Conservation (phyloP, 1,284 basidiomycete species). For the Heterobasidion annosum region DNA sequence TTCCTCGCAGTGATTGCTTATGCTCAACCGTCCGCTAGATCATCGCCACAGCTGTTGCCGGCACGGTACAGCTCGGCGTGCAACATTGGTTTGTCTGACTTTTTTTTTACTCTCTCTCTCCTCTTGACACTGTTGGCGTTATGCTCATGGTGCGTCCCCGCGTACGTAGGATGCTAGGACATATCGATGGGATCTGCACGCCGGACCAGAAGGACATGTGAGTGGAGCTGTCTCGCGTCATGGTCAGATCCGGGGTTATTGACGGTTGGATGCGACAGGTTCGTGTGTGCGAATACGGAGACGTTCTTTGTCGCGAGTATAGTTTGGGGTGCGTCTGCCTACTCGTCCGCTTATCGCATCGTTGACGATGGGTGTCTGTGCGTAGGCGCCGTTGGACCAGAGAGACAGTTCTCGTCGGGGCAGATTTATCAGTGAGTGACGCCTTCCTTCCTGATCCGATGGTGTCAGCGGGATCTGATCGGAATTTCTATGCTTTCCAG, state of each 20-base stretch:
- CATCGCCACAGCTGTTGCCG: conserved; percentile 52
- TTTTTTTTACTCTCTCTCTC: no score
- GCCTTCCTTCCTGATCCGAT: not conserved
- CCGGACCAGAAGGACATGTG: conserved; percentile 33
- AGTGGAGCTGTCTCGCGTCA: conserved; percentile 3
- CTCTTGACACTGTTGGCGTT: not conserved
- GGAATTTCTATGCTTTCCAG: conserved; percentile 2
- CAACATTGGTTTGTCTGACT: conserved; percentile 39
- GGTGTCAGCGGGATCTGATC: not conserved
- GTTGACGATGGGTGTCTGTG: not conserved
- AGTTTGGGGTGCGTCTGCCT: conserved; percentile 19
- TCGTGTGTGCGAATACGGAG: conserved; percentile 33
- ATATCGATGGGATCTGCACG: conserved; percentile 43
- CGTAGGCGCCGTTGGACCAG: conserved; percentile 10
- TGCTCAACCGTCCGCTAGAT: conserved; percentile 33
- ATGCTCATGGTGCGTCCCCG: not conserved
- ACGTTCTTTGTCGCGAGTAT: conserved; percentile 16
- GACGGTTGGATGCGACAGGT: conserved; percentile 17
- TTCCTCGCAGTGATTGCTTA: conserved; percentile 11
- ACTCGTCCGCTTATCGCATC: conserved; percentile 18
- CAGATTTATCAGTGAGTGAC: conserved; percentile 11
- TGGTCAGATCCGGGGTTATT: conserved; percentile 5
- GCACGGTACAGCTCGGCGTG: conserved; percentile 54
- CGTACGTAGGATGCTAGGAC: conserved; percentile 41
- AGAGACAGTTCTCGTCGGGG: conserved; percentile 10